Conservation (phyloP, 2,329 filamentous ascomycete species). For the Colletotrichum cordylinicola region DNA sequence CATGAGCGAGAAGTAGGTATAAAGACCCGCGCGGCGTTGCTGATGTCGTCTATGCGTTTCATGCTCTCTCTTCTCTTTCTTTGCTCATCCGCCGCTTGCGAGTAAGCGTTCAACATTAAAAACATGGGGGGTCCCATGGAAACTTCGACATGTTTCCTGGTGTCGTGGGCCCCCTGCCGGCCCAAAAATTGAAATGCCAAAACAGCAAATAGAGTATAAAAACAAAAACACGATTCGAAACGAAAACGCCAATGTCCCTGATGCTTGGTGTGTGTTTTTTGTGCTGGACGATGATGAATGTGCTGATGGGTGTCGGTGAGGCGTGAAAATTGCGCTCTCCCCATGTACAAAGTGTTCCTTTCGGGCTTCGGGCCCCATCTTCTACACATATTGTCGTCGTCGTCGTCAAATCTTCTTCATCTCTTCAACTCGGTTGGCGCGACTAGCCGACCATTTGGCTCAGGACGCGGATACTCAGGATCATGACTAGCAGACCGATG, state of each 20-base stretch:
- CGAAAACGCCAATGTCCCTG: conserved; percentile 16
- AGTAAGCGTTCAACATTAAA: conserved; percentile 18
- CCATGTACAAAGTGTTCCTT: conserved; percentile 3
- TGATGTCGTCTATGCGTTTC: neutral
- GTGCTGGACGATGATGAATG: conserved; percentile 7
- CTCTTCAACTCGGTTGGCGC: conserved; percentile 7
- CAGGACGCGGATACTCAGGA: conserved; percentile 86
- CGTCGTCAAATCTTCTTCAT: neutral
- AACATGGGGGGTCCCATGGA: neutral
- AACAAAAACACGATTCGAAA: conserved; percentile 5
- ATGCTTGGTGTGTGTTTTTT: conserved; percentile 12
- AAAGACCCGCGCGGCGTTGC: neutral
- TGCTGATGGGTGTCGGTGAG: neutral
- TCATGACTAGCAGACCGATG: conserved; percentile 94
- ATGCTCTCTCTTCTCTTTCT: neutral
- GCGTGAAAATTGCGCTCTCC: neutral
- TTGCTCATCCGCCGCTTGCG: neutral
- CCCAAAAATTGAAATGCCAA: conserved; percentile 5
- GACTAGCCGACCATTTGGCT: conserved; percentile 55
- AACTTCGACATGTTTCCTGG: neutral
- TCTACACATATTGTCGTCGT: neutral
- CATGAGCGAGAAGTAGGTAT: neutral
- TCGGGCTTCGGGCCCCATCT: neutral
- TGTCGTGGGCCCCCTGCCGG: neutral
- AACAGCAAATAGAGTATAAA: neutral